Conservation (phyloP, 805 yeast genomes). For the Lachancea lanzarotensis region DNA sequence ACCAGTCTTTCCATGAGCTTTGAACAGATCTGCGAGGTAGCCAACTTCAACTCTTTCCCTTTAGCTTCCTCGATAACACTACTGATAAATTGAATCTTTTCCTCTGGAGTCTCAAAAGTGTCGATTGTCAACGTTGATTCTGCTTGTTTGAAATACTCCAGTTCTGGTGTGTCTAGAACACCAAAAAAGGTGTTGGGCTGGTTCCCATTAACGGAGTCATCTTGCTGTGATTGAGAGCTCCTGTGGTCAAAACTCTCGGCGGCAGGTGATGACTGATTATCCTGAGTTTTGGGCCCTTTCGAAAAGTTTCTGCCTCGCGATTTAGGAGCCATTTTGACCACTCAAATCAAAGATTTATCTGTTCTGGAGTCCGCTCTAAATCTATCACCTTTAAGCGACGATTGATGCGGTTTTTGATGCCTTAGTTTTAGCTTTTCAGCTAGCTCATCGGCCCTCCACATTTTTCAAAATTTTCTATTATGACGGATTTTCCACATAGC, state of each 20-base stretch:
- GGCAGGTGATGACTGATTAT: not conserved
- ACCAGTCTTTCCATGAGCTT: constrained; percentile 84
- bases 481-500: not conserved
- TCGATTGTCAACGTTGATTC: constrained; percentile 78
- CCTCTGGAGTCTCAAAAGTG: constrained; percentile 64
- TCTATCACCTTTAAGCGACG: too few relatives aligned
- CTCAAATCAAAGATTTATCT: not conserved
- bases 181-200: constrained; percentile 66
- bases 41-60: constrained; percentile 87
- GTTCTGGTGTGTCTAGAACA: constrained; percentile 71
- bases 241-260: not conserved
- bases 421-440: not conserved
- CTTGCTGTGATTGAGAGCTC: not conserved
- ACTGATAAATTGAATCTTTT: constrained; percentile 60
- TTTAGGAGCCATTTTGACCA: constrained; percentile 20
- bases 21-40: constrained; percentile 91
- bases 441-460: constrained; percentile 15
- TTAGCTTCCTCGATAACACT: constrained; percentile 79
- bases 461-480: constrained; percentile 1
- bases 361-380: too few relatives aligned
- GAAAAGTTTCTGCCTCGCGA: constrained; percentile 40
- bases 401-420: too few relatives aligned
- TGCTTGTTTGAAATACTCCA: constrained; percentile 89
- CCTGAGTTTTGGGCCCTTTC: constrained; percentile 19
- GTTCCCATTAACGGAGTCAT: not conserved